Evolutionary conservation across 352 stramenopile genomes (phyloP), one percentile per base, ranked within the genome.

Genomic region (Phytophthora podocarpi): DNA sequence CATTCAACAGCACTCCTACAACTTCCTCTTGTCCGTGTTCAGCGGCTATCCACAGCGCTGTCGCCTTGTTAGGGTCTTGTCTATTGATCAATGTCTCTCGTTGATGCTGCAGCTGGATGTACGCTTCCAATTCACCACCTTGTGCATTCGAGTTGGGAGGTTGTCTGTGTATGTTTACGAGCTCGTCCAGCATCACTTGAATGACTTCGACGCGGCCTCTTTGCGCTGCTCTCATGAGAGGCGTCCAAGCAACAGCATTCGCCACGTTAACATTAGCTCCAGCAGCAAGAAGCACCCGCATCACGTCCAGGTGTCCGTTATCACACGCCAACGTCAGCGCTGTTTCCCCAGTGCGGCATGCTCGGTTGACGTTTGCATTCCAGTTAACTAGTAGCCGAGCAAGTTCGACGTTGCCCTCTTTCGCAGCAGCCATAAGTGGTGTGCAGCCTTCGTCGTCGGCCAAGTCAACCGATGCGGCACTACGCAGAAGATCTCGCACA

Each of bases 401-500:
- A 5, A 72, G 40, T 18, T 65, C 50, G 6, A 45, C 31, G 11
- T 69, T 28, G 15, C 50, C 42, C 18, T 57, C 52, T 50, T 50
- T 64, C 26, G 47, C 57, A 11, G 56, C 67, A 23, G 30, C 35
- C 62, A 76, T 69, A 7, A 76, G 62, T 21, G 62, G 67, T 6
- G 67, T 76, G n/a, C 16, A 72, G 47, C 67, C 67, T 26, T 57
- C 32, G 8, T 60, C 34, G 27, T 76, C 67, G 0, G 57, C 59
- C 20, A 70, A 61, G 20, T 66, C 35, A 23, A 58, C 24, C 11
- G 54, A 55, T 50, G 55, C 63, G 2, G 54, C 63, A 32, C 37
- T 52, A 15, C 56, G 32, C 16, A 72, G 24, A 5, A 76, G 62
- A 9, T 59, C 46, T 27, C 27, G 52, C 18, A 70, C 64, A 30